These are phyloP conservation scores for Akanthomyces uredinophilus DNA, from an alignment of 2,329 filamentous ascomycete species.

Conservation along the genomic window DNA sequence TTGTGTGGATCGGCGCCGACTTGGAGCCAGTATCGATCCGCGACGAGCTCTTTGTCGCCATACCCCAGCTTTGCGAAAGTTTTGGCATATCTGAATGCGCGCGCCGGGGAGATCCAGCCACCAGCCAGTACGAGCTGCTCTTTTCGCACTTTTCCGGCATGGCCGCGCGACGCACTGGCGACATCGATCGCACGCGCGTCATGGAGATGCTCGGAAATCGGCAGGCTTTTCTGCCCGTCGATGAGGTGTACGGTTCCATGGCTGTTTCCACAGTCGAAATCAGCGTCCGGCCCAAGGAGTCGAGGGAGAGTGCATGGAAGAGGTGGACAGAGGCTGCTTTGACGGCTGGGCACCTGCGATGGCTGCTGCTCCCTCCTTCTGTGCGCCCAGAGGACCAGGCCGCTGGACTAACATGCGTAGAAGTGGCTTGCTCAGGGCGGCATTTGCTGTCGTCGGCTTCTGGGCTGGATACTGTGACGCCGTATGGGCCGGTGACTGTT, in stretches of 20 bases:
- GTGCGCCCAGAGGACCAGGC: background rate
- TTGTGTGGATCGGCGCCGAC: slow-evolving; percentile 6
- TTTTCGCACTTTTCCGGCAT: slow-evolving; percentile 6
- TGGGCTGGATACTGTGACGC: background rate
- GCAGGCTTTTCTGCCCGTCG: background rate
- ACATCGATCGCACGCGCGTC: background rate
- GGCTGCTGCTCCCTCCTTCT: background rate
- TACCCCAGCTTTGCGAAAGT: background rate
- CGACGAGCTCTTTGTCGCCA: slow-evolving; percentile 5
- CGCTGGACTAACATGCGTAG: background rate
- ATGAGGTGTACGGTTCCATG: slow-evolving; percentile 9
- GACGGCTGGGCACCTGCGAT: background rate
- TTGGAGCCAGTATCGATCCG: background rate
- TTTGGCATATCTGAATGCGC: background rate
- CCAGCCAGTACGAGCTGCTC: background rate
- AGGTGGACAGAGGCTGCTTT: slow-evolving; percentile 1
- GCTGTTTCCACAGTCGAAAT: slow-evolving; percentile 1
- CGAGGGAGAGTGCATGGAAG: background rate
- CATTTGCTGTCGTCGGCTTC: slow-evolving; percentile 2
- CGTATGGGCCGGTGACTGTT: background rate
- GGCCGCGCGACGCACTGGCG: background rate
- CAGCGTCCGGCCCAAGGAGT: background rate
- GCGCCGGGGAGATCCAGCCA: background rate
- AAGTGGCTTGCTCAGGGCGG: background rate
- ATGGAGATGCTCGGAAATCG: slow-evolving; percentile 9